Percentiles rank a stretch among this genome's conserved stretches.
Conservation (phyloP, 192 early-diverging fungal genomes). For the Coemansia sp. region DNA sequence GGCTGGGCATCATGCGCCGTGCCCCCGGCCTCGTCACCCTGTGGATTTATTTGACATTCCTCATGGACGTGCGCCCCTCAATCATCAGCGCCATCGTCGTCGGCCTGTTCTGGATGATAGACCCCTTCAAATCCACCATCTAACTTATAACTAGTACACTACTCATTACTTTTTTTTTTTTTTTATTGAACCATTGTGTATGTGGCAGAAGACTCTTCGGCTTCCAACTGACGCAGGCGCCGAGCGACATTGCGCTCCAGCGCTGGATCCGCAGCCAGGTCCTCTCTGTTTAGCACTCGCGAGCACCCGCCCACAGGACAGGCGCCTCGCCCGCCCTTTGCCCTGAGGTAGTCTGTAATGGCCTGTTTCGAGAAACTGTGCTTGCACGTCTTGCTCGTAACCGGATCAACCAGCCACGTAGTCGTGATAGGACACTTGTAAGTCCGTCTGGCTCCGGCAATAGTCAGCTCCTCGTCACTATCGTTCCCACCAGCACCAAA, state of each 20-base stretch:
- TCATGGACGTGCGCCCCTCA: conserved; percentile 41
- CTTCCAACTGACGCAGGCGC: conserved; percentile 38
- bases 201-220: conserved; percentile 27
- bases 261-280: conserved; percentile 45
- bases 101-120: conserved; percentile 30
- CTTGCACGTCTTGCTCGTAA: conserved; percentile 56
- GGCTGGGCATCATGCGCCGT: conserved; percentile 68
- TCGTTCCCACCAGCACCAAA: conserved; percentile 9
- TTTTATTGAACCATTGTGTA: conserved; percentile 33
- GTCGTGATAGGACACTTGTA: conserved; percentile 58
- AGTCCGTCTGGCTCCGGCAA: conserved; percentile 24
- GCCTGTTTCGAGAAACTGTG: conserved; percentile 57
- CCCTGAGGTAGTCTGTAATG: conserved; percentile 29
- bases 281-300: conserved; percentile 17
- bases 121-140: conserved; percentile 29
- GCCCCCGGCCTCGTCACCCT: conserved; percentile 71
- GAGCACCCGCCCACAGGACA: conserved; percentile 51
- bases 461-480: conserved; percentile 36
- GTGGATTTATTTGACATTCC: conserved; percentile 58
- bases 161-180: not conserved
- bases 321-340: conserved; percentile 10
- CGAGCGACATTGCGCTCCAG: conserved; percentile 54
- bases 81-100: conserved; percentile 33
- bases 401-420: conserved; percentile 53
- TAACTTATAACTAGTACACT: not conserved